phyloP scores from a whole-genome alignment of 2,329 filamentous ascomycete species.

The Scytalidium lignicola region DNA sequence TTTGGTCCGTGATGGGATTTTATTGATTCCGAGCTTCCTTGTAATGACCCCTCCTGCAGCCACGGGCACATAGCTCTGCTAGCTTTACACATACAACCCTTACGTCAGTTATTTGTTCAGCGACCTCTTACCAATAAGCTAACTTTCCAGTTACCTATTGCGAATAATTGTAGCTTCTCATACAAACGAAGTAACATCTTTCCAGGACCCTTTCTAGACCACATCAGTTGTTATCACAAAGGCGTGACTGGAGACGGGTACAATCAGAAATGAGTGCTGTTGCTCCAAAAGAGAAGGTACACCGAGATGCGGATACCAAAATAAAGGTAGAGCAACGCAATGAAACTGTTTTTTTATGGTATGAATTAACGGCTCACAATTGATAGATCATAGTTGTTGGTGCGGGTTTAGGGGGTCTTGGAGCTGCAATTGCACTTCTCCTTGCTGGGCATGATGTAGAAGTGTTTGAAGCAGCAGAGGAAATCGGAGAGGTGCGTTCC shows the following conservation, averaged over 20 bases:
- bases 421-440: slow-evolving; percentile 27
- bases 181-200: background rate
- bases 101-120: background rate
- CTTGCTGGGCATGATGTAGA: slow-evolving; percentile 32
- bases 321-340: slow-evolving; percentile 11
- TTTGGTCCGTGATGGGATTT: background rate
- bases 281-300: slow-evolving; percentile 12
- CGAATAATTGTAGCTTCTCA: background rate
- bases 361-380: background rate
- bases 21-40: background rate
- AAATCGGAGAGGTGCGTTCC: slow-evolving; percentile 37
- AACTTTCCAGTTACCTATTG: background rate
- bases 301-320: slow-evolving; percentile 10
- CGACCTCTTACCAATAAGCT: background rate
- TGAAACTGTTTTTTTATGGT: background rate
- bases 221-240: background rate
- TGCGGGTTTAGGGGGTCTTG: slow-evolving; percentile 49
- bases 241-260: background rate
- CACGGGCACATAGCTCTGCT: background rate
- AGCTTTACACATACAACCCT: background rate
- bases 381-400: slow-evolving; percentile 42
- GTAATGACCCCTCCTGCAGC: background rate
- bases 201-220: background rate
- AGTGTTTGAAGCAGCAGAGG: slow-evolving; percentile 35
- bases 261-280: slow-evolving; percentile 4